Conservation (phyloP, 441 rosid genomes). For the Manihot esculenta region DNA sequence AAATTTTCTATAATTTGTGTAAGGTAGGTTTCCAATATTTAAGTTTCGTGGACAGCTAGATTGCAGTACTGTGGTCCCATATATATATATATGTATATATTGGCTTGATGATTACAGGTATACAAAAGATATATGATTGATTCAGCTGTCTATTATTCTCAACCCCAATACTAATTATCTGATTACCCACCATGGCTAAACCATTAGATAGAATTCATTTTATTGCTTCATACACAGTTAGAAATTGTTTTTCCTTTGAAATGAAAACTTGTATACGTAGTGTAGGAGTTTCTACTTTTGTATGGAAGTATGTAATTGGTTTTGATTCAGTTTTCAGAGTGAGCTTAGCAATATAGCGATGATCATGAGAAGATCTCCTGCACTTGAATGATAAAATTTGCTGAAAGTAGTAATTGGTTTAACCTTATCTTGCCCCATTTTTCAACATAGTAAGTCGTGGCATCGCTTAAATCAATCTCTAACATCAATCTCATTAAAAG, state of each 20-base stretch:
- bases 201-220: background rate
- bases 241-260: background rate
- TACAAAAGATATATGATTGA: constrained; percentile 9
- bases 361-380: no score
- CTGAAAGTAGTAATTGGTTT: background rate
- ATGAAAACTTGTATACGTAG: background rate
- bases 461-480: background rate
- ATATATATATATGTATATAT: background rate
- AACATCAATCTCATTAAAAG: background rate
- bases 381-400: background rate
- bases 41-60: constrained; percentile 21
- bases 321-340: background rate
- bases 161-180: background rate
- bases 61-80: constrained; percentile 23
- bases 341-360: background rate
- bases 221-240: background rate
- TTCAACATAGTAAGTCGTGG: no score
- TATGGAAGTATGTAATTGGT: background rate
- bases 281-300: background rate
- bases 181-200: background rate
- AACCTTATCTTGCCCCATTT: background rate
- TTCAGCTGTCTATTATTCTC: background rate
- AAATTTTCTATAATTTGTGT: background rate
- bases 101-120: background rate
- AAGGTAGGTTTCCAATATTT: constrained; percentile 21